phyloP scores from a whole-genome alignment of 441 rosid species.

The Pelargonium fulgidum region DNA sequence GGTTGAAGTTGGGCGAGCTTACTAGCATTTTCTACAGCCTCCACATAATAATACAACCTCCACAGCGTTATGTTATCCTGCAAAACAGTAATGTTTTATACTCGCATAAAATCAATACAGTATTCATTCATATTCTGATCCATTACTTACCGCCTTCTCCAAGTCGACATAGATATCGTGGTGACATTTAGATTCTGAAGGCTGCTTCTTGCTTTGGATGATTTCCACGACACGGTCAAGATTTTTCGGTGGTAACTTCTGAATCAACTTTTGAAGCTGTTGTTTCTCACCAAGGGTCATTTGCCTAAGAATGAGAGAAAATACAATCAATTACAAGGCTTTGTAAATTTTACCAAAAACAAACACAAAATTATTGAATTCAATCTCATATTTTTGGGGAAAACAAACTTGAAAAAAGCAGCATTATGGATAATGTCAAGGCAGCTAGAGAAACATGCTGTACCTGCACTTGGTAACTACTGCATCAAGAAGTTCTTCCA shows the following conservation, averaged over 20 bases:
- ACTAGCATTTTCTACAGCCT: slow-evolving; percentile 35
- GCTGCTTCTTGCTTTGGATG: slow-evolving; percentile 23
- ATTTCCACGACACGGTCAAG: slow-evolving; percentile 41
- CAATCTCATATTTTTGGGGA: too few relatives aligned
- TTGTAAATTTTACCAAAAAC: too few relatives aligned
- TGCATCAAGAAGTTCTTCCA: slow-evolving; percentile 44
- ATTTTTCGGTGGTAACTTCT: slow-evolving; percentile 41
- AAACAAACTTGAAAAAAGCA: too few relatives aligned
- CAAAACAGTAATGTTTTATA: slow-evolving; percentile 11
- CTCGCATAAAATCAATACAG: neutral
- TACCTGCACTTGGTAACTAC: slow-evolving; percentile 50
- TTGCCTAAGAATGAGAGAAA: slow-evolving; percentile 31
- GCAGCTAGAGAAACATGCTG: neutral
- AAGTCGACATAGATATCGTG: slow-evolving; percentile 35
- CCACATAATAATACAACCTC: slow-evolving; percentile 39
- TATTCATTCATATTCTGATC: neutral
- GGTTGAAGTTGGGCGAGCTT: neutral
- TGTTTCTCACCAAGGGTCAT: slow-evolving; percentile 49
- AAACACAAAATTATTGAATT: too few relatives aligned
- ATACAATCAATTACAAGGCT: too few relatives aligned
- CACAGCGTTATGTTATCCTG: slow-evolving; percentile 45
- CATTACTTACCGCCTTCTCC: slow-evolving; percentile 38
- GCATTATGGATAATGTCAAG: too few relatives aligned
- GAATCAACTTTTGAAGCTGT: slow-evolving; percentile 36
- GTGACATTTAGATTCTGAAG: slow-evolving; percentile 5